Conservation (phyloP, 1,284 basidiomycete species). For the Cryptococcus sp. region DNA sequence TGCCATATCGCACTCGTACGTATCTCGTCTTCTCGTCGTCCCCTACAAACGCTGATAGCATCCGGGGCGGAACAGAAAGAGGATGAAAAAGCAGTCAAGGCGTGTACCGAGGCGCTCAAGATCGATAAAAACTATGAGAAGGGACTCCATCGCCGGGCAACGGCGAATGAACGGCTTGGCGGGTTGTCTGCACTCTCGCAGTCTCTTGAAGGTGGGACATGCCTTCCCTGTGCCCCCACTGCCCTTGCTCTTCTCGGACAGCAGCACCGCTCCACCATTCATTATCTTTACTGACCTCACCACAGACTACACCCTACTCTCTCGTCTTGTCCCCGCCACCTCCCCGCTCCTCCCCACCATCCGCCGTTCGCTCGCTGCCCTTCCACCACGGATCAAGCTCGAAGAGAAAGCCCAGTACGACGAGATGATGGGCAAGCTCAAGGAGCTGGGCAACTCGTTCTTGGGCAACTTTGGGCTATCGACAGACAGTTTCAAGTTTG, state of each 20-base stretch:
- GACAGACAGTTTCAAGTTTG: constrained; percentile 92
- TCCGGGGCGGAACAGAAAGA: constrained; percentile 47
- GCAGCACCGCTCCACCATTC: constrained; percentile 11
- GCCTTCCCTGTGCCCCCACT: too few species aligned
- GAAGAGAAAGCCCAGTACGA: constrained; percentile 83
- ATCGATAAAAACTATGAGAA: constrained; percentile 63
- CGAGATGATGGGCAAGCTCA: constrained; percentile 90
- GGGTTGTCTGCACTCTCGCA: too few species aligned
- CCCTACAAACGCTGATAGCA: background rate
- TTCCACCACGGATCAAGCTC: constrained; percentile 62
- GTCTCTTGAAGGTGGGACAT: too few species aligned
- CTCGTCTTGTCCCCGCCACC: constrained; percentile 60
- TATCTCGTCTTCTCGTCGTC: background rate
- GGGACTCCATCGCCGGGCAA: constrained; percentile 79
- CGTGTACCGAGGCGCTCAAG: constrained; percentile 40
- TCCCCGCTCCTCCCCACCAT: constrained; percentile 58
- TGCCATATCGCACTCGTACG: constrained; percentile 34
- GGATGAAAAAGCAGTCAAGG: constrained; percentile 50
- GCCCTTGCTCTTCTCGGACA: constrained; percentile 61
- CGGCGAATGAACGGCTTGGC: constrained; percentile 73
- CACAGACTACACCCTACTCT: constrained; percentile 71
- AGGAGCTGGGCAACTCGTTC: constrained; percentile 84
- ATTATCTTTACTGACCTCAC: constrained; percentile 4
- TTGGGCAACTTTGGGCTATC: constrained; percentile 86
- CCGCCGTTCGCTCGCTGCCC: constrained; percentile 54